Evolutionary conservation across 305 asterid species (phyloP), one percentile per base, ranked within the genome.

Genomic region (Fraxinus paxiana): DNA sequence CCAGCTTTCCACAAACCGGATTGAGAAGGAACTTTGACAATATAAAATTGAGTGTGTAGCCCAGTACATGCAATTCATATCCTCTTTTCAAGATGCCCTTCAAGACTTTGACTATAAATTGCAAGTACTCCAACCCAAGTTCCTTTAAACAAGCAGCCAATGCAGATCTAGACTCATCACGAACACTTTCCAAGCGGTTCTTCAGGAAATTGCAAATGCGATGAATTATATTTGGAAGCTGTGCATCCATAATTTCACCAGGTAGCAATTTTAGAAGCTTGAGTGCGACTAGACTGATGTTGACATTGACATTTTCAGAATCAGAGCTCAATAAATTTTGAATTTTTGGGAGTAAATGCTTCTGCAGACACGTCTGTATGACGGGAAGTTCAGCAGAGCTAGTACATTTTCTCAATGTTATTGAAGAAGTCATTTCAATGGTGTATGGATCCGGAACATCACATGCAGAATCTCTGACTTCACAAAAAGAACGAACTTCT

Each of bases 141-240:
- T 94, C 99, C 88, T 90, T 91, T 74, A 96, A 83, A 90, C 97
- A 93, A 81, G 90, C 95, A 72, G 93, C 87, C 92, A 96, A 86
- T 70, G 99, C 98, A 85, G 91, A 85, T 84, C 98, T 91, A 80
- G 98, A 98, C 88, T 94, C 98, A 76, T 96, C 97, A 20, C 99
- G 95, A 65, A 94, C 87, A 87, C 99, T 96, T 78, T 92, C 97
- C 82, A 91, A 79, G 5, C 97, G 95, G 85, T 92, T 86, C 82
- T 91, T 96, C 10, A 94, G 90, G 72, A 94, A 93, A 89, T 92
- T 94, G 46, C 97, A 91, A 59, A 96, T 92, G 24, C 99, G 98
- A 81, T 94, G 99, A 85, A 96, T 54, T 76, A 96, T 92, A 85
- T 90, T 91, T 18, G 96, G 94, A 87, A 96, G 97, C 43, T 93